Percentiles rank a stretch among this genome's conserved stretches.
Evolutionary conservation across 129 eudicot genomes (phyloP).

Genomic region (Gnaphalium uliginosum): DNA sequence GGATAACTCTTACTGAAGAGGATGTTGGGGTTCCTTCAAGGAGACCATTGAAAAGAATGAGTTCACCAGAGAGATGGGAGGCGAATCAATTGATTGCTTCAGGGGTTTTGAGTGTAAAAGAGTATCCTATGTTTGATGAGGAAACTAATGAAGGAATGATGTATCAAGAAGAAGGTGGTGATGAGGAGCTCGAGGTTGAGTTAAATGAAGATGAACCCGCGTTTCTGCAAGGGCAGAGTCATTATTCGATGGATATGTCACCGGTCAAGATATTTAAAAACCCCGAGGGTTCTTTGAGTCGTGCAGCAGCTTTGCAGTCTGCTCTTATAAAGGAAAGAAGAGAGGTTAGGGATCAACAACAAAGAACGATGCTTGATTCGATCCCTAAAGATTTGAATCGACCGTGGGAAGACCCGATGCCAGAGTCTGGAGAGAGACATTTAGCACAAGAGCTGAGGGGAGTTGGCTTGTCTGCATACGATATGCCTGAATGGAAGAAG

Average conservation of each 20-base stretch:
- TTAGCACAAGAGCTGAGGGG: conserved; percentile 92
- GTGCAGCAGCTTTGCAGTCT: conserved; percentile 93
- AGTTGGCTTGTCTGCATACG: conserved; percentile 82
- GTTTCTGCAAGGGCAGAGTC: conserved; percentile 77
- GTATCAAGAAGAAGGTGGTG: conserved; percentile 88
- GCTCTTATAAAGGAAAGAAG: conserved; percentile 90
- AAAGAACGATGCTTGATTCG: conserved; percentile 86
- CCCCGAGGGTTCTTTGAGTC: conserved; percentile 93
- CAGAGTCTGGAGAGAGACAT: conserved; percentile 88
- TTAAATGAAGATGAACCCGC: conserved; percentile 87
- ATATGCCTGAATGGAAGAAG: conserved; percentile 94
- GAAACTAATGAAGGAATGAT: conserved; percentile 64
- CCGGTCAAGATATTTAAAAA: conserved; percentile 86
- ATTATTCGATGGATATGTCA: conserved; percentile 79
- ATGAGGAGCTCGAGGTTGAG: conserved; percentile 84
- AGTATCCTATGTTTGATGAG: conserved; percentile 72
- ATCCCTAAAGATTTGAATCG: conserved; percentile 92
- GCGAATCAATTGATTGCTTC: conserved; percentile 81
- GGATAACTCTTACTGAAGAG: conserved; percentile 65
- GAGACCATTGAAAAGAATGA: conserved; percentile 77
- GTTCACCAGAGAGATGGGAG: conserved; percentile 94
- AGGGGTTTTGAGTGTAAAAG: conserved; percentile 76
- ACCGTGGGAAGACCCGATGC: conserved; percentile 99
- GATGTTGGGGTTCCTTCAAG: conserved; percentile 59
- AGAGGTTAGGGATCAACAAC: conserved; percentile 88